A percentile compares a stretch with the other conserved stretches of the same genome.
phyloP scores from a whole-genome alignment of 2,329 filamentous ascomycete species.

The Paraphoma sp. region DNA sequence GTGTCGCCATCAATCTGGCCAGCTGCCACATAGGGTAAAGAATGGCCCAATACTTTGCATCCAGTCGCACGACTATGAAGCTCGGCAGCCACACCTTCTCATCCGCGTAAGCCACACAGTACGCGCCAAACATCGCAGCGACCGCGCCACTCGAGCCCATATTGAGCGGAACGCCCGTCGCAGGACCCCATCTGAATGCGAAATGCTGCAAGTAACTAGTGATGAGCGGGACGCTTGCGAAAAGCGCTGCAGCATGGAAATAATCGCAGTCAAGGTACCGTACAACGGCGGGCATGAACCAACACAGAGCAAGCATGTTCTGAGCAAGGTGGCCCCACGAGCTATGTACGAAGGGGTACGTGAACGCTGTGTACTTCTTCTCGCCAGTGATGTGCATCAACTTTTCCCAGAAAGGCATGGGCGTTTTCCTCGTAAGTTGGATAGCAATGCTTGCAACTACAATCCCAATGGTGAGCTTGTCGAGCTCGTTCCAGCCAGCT shows the following conservation, averaged over 20 bases:
- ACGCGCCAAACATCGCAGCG: slow-evolving; percentile 11
- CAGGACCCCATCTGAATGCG: slow-evolving; percentile 3
- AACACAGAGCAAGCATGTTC: slow-evolving; percentile 10
- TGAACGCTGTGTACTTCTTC: slow-evolving; percentile 19
- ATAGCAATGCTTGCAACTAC: slow-evolving; percentile 8
- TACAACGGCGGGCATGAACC: slow-evolving; percentile 19
- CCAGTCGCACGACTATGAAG: slow-evolving; percentile 9
- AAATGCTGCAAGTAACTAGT: slow-evolving; percentile 16
- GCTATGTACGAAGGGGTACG: slow-evolving; percentile 10
- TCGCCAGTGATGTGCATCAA: slow-evolving; percentile 15
- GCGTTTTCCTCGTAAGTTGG: slow-evolving; percentile 10
- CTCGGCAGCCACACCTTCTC: slow-evolving; percentile 19
- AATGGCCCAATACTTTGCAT: slow-evolving; percentile 14
- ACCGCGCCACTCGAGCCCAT: slow-evolving; percentile 11
- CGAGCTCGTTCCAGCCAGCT: slow-evolving; percentile 18
- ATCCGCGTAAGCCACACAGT: slow-evolving; percentile 12
- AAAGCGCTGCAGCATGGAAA: slow-evolving; percentile 13
- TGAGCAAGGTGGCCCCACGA: slow-evolving; percentile 7
- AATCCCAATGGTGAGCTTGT: slow-evolving; percentile 19
- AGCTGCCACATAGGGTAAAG: slow-evolving; percentile 9
- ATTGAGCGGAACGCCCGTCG: slow-evolving; percentile 3
- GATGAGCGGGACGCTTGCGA: slow-evolving; percentile 11
- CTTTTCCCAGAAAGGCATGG: slow-evolving; percentile 12
- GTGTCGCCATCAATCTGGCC: neutral
- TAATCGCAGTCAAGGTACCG: slow-evolving; percentile 18